Percentiles rank a stretch among this genome's conserved stretches.
These are phyloP conservation scores for Aspergillus tubingensis DNA, from an alignment of 2,329 filamentous ascomycete species.

Conservation along the genomic window DNA sequence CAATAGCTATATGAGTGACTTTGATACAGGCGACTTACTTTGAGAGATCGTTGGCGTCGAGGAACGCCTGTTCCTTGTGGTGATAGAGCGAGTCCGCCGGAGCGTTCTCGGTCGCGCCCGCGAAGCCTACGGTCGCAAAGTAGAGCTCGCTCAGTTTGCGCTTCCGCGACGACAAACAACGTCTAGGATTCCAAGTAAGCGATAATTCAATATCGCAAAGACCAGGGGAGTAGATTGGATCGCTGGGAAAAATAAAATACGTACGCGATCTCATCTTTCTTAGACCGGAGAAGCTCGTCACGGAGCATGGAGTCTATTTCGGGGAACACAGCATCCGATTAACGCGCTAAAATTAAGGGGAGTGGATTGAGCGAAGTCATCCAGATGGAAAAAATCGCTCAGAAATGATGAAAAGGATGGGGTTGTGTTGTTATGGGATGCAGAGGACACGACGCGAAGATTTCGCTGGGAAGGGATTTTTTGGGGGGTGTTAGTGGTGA, in stretches of 20 bases:
- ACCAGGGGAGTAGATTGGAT: slow-evolving; percentile 22
- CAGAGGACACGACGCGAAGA: slow-evolving; percentile 32
- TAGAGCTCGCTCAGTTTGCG: slow-evolving; percentile 88
- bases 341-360: slow-evolving; percentile 47
- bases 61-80: slow-evolving; percentile 55
- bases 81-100: slow-evolving; percentile 56
- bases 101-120: slow-evolving; percentile 54
- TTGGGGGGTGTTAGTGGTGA: slow-evolving; percentile 29
- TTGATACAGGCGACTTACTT: slow-evolving; percentile 50
- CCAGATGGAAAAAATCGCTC: slow-evolving; percentile 48
- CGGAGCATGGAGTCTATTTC: slow-evolving; percentile 52
- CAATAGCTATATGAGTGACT: slow-evolving; percentile 4
- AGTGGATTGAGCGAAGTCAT: slow-evolving; percentile 43
- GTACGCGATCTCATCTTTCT: slow-evolving; percentile 55
- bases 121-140: slow-evolving; percentile 68
- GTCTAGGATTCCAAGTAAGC: slow-evolving; percentile 47
- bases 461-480: slow-evolving; percentile 36
- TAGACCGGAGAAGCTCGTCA: slow-evolving; percentile 52
- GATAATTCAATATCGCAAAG: slow-evolving; percentile 28
- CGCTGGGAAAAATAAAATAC: slow-evolving; percentile 40
- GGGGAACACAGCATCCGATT: slow-evolving; percentile 53
- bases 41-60: slow-evolving; percentile 59
- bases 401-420: slow-evolving; percentile 46
- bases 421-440: slow-evolving; percentile 43
- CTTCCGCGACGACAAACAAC: slow-evolving; percentile 76